Evolutionary conservation across 2,329 filamentous ascomycete species (phyloP).

Genomic region (Sarocladiaceae sp.): DNA sequence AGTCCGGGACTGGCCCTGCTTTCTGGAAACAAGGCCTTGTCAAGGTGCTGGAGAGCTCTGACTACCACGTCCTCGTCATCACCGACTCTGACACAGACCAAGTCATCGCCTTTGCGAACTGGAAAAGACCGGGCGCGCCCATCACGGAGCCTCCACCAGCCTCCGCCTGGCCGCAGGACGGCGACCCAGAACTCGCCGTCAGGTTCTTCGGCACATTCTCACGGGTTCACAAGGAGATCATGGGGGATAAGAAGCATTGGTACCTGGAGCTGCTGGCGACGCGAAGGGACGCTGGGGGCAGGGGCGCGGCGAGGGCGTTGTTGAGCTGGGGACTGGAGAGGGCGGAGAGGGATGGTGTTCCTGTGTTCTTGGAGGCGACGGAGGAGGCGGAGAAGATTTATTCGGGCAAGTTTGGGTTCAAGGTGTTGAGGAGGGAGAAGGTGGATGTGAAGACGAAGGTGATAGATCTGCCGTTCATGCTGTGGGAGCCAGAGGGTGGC

Average conservation of each 20-base stretch:
- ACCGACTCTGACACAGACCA: slow-evolving; percentile 23
- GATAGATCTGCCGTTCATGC: slow-evolving; percentile 17
- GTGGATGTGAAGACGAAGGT: slow-evolving; percentile 27
- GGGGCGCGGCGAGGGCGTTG: slow-evolving; percentile 36
- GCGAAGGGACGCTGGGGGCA: slow-evolving; percentile 34
- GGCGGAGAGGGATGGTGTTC: slow-evolving; percentile 35
- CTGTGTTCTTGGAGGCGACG: slow-evolving; percentile 46
- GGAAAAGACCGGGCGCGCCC: slow-evolving; percentile 28
- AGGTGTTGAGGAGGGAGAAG: slow-evolving; percentile 26
- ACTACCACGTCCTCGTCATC: slow-evolving; percentile 33
- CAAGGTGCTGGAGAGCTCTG: slow-evolving; percentile 33
- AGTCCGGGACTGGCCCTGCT: slow-evolving; percentile 16
- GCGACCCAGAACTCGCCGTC: slow-evolving; percentile 27
- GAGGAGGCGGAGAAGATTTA: slow-evolving; percentile 40
- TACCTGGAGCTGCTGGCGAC: slow-evolving; percentile 43
- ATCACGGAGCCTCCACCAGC: slow-evolving; percentile 19
- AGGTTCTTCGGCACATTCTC: slow-evolving; percentile 34
- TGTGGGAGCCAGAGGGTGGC: not conserved
- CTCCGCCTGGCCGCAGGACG: slow-evolving; percentile 32
- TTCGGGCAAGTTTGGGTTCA: slow-evolving; percentile 38
- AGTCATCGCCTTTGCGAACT: slow-evolving; percentile 42
- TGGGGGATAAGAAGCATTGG: slow-evolving; percentile 38
- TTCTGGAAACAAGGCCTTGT: slow-evolving; percentile 30
- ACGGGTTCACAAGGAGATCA: slow-evolving; percentile 27
- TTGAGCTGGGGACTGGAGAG: slow-evolving; percentile 40